Percentiles rank a stretch among this genome's conserved stretches.
Evolutionary conservation across 2,329 filamentous ascomycete species (phyloP).

Genomic region (Cytospora paraplurivora): DNA sequence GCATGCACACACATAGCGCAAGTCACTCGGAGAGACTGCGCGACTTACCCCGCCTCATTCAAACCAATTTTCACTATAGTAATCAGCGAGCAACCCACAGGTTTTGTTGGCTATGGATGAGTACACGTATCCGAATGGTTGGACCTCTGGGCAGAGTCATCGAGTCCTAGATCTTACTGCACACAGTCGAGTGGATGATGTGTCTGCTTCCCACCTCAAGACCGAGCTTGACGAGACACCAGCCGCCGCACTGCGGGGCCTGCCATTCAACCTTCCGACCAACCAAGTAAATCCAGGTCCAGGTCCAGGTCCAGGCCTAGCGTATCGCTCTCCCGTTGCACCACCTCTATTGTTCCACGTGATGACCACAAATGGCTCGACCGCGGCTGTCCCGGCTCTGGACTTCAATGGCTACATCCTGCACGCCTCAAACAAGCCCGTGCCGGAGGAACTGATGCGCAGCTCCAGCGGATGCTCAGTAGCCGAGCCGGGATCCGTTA

Average conservation of each 20-base stretch:
- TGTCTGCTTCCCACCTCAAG: not conserved
- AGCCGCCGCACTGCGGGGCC: not conserved
- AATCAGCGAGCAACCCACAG: not conserved
- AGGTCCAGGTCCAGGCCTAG: too few relatives aligned
- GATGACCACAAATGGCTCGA: not conserved
- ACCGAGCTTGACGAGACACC: not conserved
- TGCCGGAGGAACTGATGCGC: constrained; percentile 21
- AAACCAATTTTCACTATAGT: not conserved
- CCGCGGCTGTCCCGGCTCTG: not conserved
- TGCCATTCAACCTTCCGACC: not conserved
- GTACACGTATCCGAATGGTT: not conserved
- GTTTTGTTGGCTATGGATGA: not conserved
- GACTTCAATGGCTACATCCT: constrained; percentile 18
- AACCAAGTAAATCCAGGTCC: not conserved
- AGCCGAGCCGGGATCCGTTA: constrained; percentile 13
- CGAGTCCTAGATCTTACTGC: not conserved
- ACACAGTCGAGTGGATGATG: not conserved
- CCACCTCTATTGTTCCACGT: not conserved
- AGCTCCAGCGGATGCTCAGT: constrained; percentile 14
- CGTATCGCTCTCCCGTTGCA: not conserved
- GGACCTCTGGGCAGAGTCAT: not conserved
- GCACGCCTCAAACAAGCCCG: constrained; percentile 12
- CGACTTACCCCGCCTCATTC: not conserved
- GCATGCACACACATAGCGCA: not conserved
- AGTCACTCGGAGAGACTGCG: not conserved